Conservation (phyloP, 2,329 filamentous ascomycete species). For the Arthrobotrys conoides region DNA sequence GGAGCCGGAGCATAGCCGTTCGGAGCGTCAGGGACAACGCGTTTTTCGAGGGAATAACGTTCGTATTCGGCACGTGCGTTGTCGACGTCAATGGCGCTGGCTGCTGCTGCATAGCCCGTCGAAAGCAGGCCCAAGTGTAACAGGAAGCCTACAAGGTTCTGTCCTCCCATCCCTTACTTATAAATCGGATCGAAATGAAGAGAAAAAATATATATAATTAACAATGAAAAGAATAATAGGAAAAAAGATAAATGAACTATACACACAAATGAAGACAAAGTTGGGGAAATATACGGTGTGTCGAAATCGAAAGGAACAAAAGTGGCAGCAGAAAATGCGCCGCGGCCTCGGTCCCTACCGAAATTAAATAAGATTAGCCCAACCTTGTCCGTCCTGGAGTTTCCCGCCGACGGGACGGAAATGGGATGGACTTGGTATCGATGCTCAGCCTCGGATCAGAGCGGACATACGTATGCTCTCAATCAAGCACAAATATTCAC, state of each 20-base stretch:
- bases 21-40: slow-evolving; percentile 49
- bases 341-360: slow-evolving; percentile 17
- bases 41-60: slow-evolving; percentile 34
- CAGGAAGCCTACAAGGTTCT: slow-evolving; percentile 32
- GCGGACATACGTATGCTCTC: slow-evolving; percentile 43
- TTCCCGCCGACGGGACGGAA: slow-evolving; percentile 5
- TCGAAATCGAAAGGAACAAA: slow-evolving; percentile 19
- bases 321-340: neutral
- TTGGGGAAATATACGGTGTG: neutral
- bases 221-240: slow-evolving; percentile 2
- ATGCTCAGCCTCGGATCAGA: slow-evolving; percentile 33
- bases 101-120: slow-evolving; percentile 16
- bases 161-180: slow-evolving; percentile 41
- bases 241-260: slow-evolving; percentile 14
- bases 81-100: slow-evolving; percentile 19
- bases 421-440: slow-evolving; percentile 13
- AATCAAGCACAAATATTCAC: slow-evolving; percentile 21
- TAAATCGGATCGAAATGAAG: neutral
- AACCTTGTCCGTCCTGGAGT: neutral
- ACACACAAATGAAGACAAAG: slow-evolving; percentile 12
- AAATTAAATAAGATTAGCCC: slow-evolving; percentile 45
- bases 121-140: slow-evolving; percentile 43
- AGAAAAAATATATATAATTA: slow-evolving; percentile 6
- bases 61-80: slow-evolving; percentile 18
- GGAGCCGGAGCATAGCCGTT: slow-evolving; percentile 50